These are phyloP conservation scores for Urtica urens DNA, from an alignment of 306 rosid genomes.

Conservation along the genomic window DNA sequence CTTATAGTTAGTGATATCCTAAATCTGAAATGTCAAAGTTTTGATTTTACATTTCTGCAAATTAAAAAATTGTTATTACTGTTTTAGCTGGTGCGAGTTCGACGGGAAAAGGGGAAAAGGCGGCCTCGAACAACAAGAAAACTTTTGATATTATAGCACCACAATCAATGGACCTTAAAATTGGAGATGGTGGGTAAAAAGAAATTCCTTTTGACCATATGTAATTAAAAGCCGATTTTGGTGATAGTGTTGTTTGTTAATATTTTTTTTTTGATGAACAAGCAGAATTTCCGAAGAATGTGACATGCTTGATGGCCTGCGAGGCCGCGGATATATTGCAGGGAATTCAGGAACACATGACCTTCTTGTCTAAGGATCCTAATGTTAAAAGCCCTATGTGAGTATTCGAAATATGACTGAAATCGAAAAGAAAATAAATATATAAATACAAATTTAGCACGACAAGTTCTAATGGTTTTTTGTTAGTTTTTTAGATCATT, in stretches of 20 bases:
- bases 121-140: conserved; percentile 33
- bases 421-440: too few relatives aligned
- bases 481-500: too few relatives aligned
- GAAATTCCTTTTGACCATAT: conserved; percentile 9
- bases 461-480: too few relatives aligned
- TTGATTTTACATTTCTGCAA: too few relatives aligned
- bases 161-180: conserved; percentile 35
- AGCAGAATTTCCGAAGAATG: conserved; percentile 67
- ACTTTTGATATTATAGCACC: conserved; percentile 38
- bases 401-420: too few relatives aligned
- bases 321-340: conserved; percentile 58
- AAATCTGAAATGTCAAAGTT: too few relatives aligned
- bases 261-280: background rate
- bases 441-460: too few relatives aligned
- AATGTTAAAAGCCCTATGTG: conserved; percentile 55
- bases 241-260: conserved; percentile 5
- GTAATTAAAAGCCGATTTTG: conserved; percentile 2
- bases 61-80: too few relatives aligned
- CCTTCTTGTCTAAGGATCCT: conserved; percentile 62
- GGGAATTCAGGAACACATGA: conserved; percentile 69
- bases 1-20: too few relatives aligned
- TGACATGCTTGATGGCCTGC: conserved; percentile 70
- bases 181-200: conserved; percentile 51
- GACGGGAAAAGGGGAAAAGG: conserved; percentile 55
- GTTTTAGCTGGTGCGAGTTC: conserved; percentile 26